phyloP scores from a whole-genome alignment of 495 filamentous ascomycete genomes.

The Aspergillus olivimuriae region DNA sequence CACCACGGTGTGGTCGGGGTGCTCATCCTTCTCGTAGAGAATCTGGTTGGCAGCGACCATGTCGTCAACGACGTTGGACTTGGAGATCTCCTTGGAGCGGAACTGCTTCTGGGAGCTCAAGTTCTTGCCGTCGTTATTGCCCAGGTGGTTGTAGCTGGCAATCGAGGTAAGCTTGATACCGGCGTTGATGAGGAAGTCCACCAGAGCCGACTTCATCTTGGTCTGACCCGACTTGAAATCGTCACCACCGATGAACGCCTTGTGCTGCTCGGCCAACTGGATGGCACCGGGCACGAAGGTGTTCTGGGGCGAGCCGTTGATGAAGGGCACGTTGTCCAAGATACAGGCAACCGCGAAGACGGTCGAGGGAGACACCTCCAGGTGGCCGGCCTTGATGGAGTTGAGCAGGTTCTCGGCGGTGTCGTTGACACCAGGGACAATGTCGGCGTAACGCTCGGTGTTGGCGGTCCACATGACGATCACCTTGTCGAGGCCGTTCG shows the following conservation, averaged over 20 bases:
- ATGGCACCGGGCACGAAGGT: constrained; percentile 94
- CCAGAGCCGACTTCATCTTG: constrained; percentile 99
- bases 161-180: constrained; percentile 99
- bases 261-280: constrained; percentile 79
- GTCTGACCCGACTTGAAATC: constrained; percentile 99
- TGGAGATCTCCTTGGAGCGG: constrained; percentile 98
- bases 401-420: constrained; percentile 89
- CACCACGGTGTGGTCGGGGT: constrained; percentile 83
- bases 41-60: constrained; percentile 95
- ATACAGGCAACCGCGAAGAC: constrained; percentile 94
- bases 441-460: constrained; percentile 91
- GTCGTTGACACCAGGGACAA: constrained; percentile 87
- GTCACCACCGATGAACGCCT: constrained; percentile 92
- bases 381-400: constrained; percentile 78
- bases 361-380: constrained; percentile 88
- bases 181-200: constrained; percentile 97
- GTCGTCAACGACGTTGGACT: constrained; percentile 97
- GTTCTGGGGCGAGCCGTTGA: constrained; percentile 99
- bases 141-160: constrained; percentile 98
- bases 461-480: constrained; percentile 99
- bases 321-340: constrained; percentile 85
- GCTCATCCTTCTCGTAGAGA: constrained; percentile 81
- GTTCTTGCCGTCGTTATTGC: constrained; percentile 99
- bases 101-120: constrained; percentile 95
- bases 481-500: constrained; percentile 85